phyloP scores from a whole-genome alignment of 495 filamentous ascomycete genomes.

The Saxispiralis lemnorum region DNA sequence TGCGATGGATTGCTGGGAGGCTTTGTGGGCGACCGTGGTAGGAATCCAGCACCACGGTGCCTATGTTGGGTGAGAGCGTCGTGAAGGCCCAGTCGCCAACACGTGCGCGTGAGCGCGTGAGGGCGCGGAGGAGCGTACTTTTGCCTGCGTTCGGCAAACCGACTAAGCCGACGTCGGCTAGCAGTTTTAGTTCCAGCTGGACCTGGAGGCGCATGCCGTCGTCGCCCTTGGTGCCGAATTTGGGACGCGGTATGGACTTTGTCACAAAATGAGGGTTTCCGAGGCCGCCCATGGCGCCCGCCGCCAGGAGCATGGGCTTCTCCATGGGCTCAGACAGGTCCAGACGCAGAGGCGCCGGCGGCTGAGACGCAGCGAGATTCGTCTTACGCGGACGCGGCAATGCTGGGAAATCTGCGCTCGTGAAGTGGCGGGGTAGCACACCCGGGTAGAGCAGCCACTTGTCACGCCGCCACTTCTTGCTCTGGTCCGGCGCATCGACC shows the following conservation, averaged over 20 bases:
- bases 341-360: slow-evolving; percentile 51
- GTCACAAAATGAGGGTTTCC: slow-evolving; percentile 87
- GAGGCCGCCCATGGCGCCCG: slow-evolving; percentile 72
- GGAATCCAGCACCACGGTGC: slow-evolving; percentile 80
- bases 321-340: slow-evolving; percentile 71
- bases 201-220: slow-evolving; percentile 56
- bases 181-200: slow-evolving; percentile 81
- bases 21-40: slow-evolving; percentile 46
- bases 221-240: slow-evolving; percentile 78
- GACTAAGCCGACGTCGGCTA: slow-evolving; percentile 87
- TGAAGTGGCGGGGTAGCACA: slow-evolving; percentile 46
- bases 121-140: slow-evolving; percentile 70
- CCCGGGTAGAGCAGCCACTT: slow-evolving; percentile 68
- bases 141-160: slow-evolving; percentile 94
- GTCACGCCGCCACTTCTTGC: slow-evolving; percentile 29
- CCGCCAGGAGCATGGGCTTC: slow-evolving; percentile 71
- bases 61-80: slow-evolving; percentile 82
- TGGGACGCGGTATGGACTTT: slow-evolving; percentile 47
- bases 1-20: slow-evolving; percentile 16
- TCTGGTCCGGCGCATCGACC: slow-evolving; percentile 23
- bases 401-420: slow-evolving; percentile 40
- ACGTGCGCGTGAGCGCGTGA: slow-evolving; percentile 70
- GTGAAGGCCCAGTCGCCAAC: slow-evolving; percentile 96
- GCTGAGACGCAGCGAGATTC: slow-evolving; percentile 42
- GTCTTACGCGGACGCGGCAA: slow-evolving; percentile 39